These are phyloP conservation scores for Rhamnella rubrinervis DNA, from an alignment of 331 rosid genomes.

Conservation along the genomic window DNA sequence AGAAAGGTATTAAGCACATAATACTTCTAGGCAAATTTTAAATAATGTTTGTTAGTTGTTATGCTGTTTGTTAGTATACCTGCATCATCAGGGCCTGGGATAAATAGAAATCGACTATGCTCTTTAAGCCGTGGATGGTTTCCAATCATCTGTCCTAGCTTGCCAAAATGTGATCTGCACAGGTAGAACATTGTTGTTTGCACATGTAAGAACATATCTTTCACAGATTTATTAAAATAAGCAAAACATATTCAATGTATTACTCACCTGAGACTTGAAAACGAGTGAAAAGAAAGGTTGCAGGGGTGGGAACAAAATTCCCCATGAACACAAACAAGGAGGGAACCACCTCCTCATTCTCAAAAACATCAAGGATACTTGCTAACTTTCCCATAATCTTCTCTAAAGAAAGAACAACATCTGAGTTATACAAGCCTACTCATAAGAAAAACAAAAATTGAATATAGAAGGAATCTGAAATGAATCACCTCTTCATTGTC, in stretches of 20 bases:
- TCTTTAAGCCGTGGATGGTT: constrained; percentile 67
- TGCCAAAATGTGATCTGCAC: constrained; percentile 78
- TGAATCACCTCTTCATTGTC: constrained; percentile 82
- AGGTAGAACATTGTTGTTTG: constrained; percentile 18
- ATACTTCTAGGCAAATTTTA: background rate
- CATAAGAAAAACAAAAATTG: background rate
- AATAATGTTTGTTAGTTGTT: background rate
- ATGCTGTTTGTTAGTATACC: constrained; percentile 36
- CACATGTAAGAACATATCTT: constrained; percentile 11
- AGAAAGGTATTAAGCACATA: constrained; percentile 1
- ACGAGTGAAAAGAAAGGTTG: constrained; percentile 72
- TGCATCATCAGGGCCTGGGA: constrained; percentile 97
- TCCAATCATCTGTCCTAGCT: constrained; percentile 77
- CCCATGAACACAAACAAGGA: constrained; percentile 94
- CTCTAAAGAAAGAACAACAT: constrained; percentile 47
- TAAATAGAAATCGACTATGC: constrained; percentile 74
- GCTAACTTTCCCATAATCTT: constrained; percentile 80
- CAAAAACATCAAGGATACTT: constrained; percentile 72
- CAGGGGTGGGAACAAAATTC: constrained; percentile 79
- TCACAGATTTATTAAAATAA: background rate
- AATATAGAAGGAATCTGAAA: background rate
- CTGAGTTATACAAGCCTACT: constrained; percentile 29
- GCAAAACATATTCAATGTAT: background rate
- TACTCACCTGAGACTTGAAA: constrained; percentile 73
- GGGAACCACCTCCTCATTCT: constrained; percentile 77